Conservation (phyloP, 176 grass and related monocot genomes). For the Rhipidocladum racemiflorum region DNA sequence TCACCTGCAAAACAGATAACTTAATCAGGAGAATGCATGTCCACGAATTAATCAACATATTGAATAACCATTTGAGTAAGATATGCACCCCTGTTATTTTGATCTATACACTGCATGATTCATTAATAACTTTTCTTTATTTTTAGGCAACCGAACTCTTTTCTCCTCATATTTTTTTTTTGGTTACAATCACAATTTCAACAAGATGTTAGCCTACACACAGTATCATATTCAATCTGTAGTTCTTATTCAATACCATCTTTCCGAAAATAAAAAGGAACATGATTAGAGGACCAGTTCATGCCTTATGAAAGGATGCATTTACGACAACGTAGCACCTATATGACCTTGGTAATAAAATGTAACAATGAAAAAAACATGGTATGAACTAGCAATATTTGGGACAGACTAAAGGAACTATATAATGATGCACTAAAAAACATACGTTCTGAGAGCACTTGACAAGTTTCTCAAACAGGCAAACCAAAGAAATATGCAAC, state of each 20-base stretch:
- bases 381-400: neutral
- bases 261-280: neutral
- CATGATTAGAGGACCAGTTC: neutral
- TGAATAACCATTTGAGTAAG: neutral
- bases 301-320: neutral
- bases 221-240: neutral
- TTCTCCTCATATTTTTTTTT: neutral
- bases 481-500: neutral
- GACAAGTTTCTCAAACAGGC: neutral
- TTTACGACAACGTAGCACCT: neutral
- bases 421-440: neutral
- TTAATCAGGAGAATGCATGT: slow-evolving; percentile 10
- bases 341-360: slow-evolving; percentile 7
- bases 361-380: neutral
- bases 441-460: neutral
- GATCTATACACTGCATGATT: neutral
- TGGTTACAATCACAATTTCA: neutral
- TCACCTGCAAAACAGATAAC: slow-evolving; percentile 46
- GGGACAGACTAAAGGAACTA: neutral
- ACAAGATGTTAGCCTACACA: neutral
- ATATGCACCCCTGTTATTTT: neutral
- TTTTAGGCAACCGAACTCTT: neutral
- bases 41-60: neutral
- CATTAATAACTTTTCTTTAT: neutral
- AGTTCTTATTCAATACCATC: neutral